Conservation (phyloP, 768 basidiomycete genomes). For the Trametes coccinea region DNA sequence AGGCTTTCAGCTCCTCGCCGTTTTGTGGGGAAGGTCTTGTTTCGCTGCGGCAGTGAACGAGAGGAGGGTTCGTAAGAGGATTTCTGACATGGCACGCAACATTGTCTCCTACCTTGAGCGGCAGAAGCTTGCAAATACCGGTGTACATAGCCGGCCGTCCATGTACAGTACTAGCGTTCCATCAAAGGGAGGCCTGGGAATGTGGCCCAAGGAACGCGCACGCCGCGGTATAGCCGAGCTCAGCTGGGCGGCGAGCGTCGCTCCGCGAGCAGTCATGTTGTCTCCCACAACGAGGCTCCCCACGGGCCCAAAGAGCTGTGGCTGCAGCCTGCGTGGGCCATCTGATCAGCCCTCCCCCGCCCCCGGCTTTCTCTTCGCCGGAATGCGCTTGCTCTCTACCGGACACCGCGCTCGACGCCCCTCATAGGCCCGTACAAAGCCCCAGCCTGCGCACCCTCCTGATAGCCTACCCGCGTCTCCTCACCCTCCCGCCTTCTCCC, state of each 20-base stretch:
- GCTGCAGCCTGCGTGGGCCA: neutral
- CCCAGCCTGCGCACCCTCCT: neutral
- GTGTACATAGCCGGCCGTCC: too few species aligned
- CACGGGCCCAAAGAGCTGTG: neutral
- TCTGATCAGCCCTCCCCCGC: slow-evolving; percentile 2
- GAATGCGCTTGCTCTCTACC: slow-evolving; percentile 1
- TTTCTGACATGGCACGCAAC: too few species aligned
- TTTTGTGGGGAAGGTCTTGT: too few species aligned
- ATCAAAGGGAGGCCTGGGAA: too few species aligned
- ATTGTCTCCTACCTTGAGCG: too few species aligned
- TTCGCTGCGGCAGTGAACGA: too few species aligned
- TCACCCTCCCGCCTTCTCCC: neutral
- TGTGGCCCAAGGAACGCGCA: neutral
- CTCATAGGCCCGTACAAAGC: neutral
- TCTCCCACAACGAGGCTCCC: too few species aligned
- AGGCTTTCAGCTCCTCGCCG: neutral
- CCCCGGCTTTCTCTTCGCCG: slow-evolving; percentile 15
- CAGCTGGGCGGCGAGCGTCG: neutral
- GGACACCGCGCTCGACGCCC: neutral
- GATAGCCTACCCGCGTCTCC: neutral
- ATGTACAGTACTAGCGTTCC: neutral
- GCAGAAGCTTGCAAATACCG: too few species aligned
- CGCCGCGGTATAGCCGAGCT: neutral
- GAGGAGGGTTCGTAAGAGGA: too few species aligned
- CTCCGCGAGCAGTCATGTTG: neutral